Conservation (phyloP, 2,329 filamentous ascomycete species). For the Diaporthe sp. region DNA sequence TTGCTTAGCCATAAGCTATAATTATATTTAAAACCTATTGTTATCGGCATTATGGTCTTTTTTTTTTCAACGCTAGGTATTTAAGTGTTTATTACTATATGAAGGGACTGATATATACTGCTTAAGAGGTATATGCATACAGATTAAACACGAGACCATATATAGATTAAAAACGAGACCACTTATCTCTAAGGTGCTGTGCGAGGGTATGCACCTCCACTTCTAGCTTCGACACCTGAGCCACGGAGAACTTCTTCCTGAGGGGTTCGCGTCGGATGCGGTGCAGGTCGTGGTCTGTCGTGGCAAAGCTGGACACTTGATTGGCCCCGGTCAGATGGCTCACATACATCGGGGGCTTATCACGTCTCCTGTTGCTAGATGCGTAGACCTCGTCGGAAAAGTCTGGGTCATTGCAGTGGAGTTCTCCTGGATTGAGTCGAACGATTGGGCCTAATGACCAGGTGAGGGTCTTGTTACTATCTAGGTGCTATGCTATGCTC, state of each 20-base stretch:
- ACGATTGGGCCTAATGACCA: not conserved
- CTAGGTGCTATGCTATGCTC: not conserved
- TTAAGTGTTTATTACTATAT: too few relatives aligned
- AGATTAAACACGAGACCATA: too few relatives aligned
- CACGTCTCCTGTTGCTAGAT: not conserved
- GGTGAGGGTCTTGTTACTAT: not conserved
- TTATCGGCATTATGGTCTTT: too few relatives aligned
- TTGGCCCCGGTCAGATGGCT: constrained; percentile 16
- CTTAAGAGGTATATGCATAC: too few relatives aligned
- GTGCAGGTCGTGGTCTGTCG: constrained; percentile 18
- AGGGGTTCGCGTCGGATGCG: constrained; percentile 10
- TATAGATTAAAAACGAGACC: too few relatives aligned
- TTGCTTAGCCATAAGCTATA: too few relatives aligned
- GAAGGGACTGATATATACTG: too few relatives aligned
- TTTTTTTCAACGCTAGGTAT: too few relatives aligned
- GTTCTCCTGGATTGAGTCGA: constrained; percentile 3
- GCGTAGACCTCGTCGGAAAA: constrained; percentile 18
- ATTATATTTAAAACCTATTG: too few relatives aligned
- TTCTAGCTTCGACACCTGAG: not conserved
- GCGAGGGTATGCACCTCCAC: not conserved
- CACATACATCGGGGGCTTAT: constrained; percentile 9
- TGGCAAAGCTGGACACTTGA: constrained; percentile 1
- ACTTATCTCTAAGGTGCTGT: constrained; percentile 39
- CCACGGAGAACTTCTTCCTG: not conserved
- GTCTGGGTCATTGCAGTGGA: constrained; percentile 16